Evolutionary conservation across 2,329 filamentous ascomycete species (phyloP).

Genomic region (Nannizzia gypsea): DNA sequence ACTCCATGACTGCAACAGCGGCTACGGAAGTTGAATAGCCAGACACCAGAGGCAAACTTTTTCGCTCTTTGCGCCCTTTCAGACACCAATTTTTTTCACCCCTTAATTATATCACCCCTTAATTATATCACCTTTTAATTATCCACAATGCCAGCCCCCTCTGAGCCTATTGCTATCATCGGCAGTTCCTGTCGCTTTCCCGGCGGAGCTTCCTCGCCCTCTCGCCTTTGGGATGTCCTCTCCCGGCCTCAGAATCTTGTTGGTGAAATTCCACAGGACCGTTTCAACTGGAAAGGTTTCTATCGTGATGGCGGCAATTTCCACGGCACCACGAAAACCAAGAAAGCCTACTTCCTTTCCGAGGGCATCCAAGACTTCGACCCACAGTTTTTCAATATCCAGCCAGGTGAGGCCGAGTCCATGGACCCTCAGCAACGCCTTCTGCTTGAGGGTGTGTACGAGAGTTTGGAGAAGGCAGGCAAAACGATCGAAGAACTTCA

Average conservation of each 20-base stretch:
- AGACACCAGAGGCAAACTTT: no score
- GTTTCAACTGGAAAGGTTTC: slow-evolving; percentile 13
- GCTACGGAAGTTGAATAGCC: no score
- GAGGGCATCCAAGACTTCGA: slow-evolving; percentile 23
- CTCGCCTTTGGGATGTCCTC: slow-evolving; percentile 27
- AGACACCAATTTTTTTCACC: no score
- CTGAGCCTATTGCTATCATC: slow-evolving; percentile 21
- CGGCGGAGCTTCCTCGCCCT: slow-evolving; percentile 20
- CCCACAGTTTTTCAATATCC: slow-evolving; percentile 23
- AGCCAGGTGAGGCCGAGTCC: slow-evolving; percentile 17
- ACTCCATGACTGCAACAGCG: no score
- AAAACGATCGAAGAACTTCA: slow-evolving; percentile 18
- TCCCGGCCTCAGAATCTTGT: slow-evolving; percentile 5
- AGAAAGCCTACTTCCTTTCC: slow-evolving; percentile 11
- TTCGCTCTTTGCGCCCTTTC: no score
- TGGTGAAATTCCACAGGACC: slow-evolving; percentile 10
- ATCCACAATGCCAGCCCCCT: no score
- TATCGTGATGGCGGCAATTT: slow-evolving; percentile 13
- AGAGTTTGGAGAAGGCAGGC: slow-evolving; percentile 21
- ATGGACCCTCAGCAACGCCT: slow-evolving; percentile 26
- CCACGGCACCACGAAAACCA: slow-evolving; percentile 9
- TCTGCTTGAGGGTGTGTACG: slow-evolving; percentile 21
- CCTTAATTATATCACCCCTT: no score
- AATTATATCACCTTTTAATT: no score
- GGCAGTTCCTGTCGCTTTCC: slow-evolving; percentile 28